Base-by-base conservation (phyloP, 2,329 filamentous ascomycete genomes). In the Xylaria sp. region DNA sequence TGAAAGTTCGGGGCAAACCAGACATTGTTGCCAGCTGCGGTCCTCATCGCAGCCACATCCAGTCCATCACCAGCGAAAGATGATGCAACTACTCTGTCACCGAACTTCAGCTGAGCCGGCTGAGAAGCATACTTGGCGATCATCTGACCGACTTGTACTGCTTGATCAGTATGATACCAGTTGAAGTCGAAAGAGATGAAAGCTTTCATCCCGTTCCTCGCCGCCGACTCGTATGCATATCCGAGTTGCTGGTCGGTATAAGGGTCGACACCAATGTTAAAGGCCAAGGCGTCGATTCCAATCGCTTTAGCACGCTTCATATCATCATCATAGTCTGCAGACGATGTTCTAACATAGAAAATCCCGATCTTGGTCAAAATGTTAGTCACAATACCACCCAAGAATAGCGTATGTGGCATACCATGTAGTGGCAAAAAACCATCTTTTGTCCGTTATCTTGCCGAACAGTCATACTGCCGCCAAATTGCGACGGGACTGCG, bases 131-230 rank as follows among this genome's bases (percentile, higher is more conserved):
- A 88, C 66, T 83, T 77, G 13, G 80, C 81, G 65, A 87, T 80
- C 73, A 84, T 84, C 54, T 78, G 74, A 1, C 84, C 85, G 20
- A 85, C 81, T 13, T 77, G 78, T 8, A 76, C 76, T 1, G 81
- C 80, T 51, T 84, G 76, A 12, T 74, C 67, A 7, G 74, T 73
- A 37, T 74, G 67, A 77, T 81, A 85, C 82, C 83, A 83, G 78
- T 86, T 86, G 75, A 86, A 87, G 78, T 88, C 86, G 69, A 88
- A 88, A 0, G 86, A 88, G 70, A 88, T 82, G 64, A 88, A 87
- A 15, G 87, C 84, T 64, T 86, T 86, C 81, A 88, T 85, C 56
- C 78, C 80, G 34, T 82, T 81, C 8, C 78, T 78, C 10, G 81
- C 80, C 2, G 85, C 84, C 0, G 84, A 85, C n/a, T 83, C 77